Base-by-base conservation (phyloP, 208 protist species). In the Trypanosoma lewisi region DNA sequence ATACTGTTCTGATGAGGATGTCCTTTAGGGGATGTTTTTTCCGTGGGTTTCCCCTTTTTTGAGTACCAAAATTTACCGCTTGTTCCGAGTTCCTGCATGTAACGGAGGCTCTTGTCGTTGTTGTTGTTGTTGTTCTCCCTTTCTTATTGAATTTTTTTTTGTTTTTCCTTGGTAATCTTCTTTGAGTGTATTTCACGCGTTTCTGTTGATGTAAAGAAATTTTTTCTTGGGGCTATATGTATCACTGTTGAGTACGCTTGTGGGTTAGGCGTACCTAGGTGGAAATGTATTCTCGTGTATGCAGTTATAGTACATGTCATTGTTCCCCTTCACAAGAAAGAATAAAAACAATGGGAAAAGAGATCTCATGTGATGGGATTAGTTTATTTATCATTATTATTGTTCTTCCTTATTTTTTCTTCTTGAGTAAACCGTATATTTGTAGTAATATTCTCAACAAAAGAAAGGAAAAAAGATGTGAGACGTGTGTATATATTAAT, bases 301-400 rank as follows among this genome's bases (percentile, higher is more conserved):
- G 51, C 41, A 57, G 31, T 57, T 57, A 57, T 9, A 42, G 51
- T 57, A n/a, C n/a, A n/a, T n/a, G n/a, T n/a, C n/a, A n/a, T n/a
- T n/a, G n/a, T n/a, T n/a, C n/a, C n/a, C n/a, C n/a, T n/a, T n/a
- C n/a, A n/a, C n/a, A n/a, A n/a, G n/a, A n/a, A n/a, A n/a, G n/a
- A n/a, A n/a, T n/a, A n/a, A n/a, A n/a, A n/a, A n/a, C n/a, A n/a
- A n/a, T n/a, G n/a, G n/a, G n/a, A n/a, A n/a, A n/a, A n/a, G n/a
- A n/a, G n/a, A n/a, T n/a, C n/a, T n/a, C n/a, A n/a, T n/a, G n/a
- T n/a, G n/a, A n/a, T n/a, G n/a, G n/a, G n/a, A n/a, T n/a, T n/a
- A n/a, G n/a, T n/a, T n/a, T n/a, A n/a, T n/a, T n/a, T n/a, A n/a
- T n/a, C n/a, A n/a, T n/a, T n/a, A n/a, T n/a, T n/a, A n/a, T n/a